Evolutionary conservation across 225 moss, liverwort and hornwort genomes (phyloP).

Genomic region (Bryoerythrophyllum caledonicum): DNA sequence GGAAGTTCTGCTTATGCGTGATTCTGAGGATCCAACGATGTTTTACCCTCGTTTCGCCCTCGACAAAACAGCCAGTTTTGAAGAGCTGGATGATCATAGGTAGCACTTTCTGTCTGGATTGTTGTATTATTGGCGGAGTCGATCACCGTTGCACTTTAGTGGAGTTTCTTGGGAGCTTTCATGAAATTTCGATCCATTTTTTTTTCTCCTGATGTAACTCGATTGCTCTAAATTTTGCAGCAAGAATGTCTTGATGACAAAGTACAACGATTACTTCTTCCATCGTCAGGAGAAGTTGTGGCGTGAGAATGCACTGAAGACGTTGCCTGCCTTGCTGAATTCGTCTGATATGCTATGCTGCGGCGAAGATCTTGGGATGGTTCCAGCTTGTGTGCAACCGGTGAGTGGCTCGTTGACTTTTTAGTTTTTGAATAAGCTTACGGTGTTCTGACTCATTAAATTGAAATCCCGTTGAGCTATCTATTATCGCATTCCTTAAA

Average conservation of each 20-base stretch:
- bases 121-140: neutral
- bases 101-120: neutral
- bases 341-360: constrained; percentile 90
- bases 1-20: constrained; percentile 79
- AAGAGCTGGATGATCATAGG: constrained; percentile 75
- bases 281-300: constrained; percentile 83
- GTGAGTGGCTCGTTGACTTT: constrained; percentile 35
- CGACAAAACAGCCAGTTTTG: constrained; percentile 61
- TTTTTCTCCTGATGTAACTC: neutral
- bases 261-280: constrained; percentile 77
- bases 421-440: neutral
- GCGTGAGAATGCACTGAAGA: constrained; percentile 84
- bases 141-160: neutral
- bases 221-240: constrained; percentile 44
- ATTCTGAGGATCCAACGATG: constrained; percentile 54
- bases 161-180: neutral
- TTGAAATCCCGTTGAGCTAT: neutral
- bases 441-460: neutral
- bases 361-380: constrained; percentile 96
- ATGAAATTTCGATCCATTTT: neutral
- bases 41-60: constrained; percentile 83
- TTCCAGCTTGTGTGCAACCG: constrained; percentile 85
- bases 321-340: constrained; percentile 83
- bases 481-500: neutral
- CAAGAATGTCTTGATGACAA: constrained; percentile 54